These are phyloP conservation scores for Trichoderma sp. DNA, from an alignment of 2,329 filamentous ascomycete species.

Conservation along the genomic window DNA sequence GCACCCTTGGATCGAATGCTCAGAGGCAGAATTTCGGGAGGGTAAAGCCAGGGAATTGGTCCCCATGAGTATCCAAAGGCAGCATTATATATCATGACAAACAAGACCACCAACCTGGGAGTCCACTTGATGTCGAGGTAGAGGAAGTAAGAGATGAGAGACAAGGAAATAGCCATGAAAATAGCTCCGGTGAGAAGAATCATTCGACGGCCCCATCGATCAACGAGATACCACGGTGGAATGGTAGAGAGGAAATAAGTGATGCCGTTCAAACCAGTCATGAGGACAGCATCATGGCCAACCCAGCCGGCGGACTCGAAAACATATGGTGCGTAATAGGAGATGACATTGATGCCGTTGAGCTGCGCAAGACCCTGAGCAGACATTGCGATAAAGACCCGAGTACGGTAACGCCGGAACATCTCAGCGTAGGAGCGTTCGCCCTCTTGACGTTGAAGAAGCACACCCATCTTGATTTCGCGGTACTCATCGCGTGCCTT, in stretches of 20 bases:
- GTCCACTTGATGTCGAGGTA: constrained; percentile 79
- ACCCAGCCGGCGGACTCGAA: constrained; percentile 97
- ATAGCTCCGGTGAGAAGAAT: constrained; percentile 89
- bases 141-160: constrained; percentile 91
- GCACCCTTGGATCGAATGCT: constrained; percentile 97
- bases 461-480: constrained; percentile 97
- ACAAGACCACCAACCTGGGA: constrained; percentile 81
- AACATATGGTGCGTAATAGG: constrained; percentile 94
- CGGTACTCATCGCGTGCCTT: constrained; percentile 95
- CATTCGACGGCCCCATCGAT: constrained; percentile 82
- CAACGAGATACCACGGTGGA: constrained; percentile 95
- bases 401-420: constrained; percentile 88
- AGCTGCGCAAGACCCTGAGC: constrained; percentile 93
- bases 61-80: constrained; percentile 95
- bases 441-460: constrained; percentile 90
- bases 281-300: constrained; percentile 85
- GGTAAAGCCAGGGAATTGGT: constrained; percentile 96
- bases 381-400: constrained; percentile 98
- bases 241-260: constrained; percentile 91
- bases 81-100: constrained; percentile 98
- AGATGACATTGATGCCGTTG: constrained; percentile 99
- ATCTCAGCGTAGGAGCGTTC: constrained; percentile 90
- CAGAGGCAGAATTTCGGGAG: constrained; percentile 94
- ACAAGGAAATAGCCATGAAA: constrained; percentile 84
- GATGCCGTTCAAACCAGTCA: constrained; percentile 93